Evolutionary conservation across 345 rosid genomes (phyloP), one percentile per base, ranked within the genome.

Genomic region (Aquilaria yunnanensis): DNA sequence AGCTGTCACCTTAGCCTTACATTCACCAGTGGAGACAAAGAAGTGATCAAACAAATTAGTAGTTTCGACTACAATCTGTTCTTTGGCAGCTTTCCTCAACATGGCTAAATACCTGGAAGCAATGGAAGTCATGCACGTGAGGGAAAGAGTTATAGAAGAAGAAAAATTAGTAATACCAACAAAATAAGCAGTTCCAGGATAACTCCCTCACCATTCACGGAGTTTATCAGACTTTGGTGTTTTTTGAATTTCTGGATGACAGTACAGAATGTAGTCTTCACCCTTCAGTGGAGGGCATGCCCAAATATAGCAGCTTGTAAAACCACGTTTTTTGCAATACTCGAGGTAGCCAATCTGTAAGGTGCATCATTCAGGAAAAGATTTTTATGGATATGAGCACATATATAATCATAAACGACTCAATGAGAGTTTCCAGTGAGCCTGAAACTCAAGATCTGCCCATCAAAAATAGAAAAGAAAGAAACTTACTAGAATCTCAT

Each of bases 241-340:
- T 71, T 95, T 91, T 84, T 95, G 99, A 70, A 95, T 95, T 81
- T 95, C 99, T 60, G 99, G 99, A 81, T 95, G 99, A 68, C 99
- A 95, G 72, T 95, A 91, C 55, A 95, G 67, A 62, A 95, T 95
- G 79, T 95, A 91, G 73, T 95, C 99, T 83, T 95, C 99, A 14
- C 99, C 99, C 83, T 95, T 95, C 54, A 95, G 69, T 4, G 99
- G 99, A 59, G 99, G 99, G 80, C 99, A 95, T 54, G 97, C 99
- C 99, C 99, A 95, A 66, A 95, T 91, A 68, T 95, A 95, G 79
- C 99, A 95, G 81, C 97, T 95, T 8, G 97, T 89, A 78, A 95
- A 95, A 64, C 99, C 99, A 65, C 99, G 88, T 63, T 80, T 74
- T 85, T 91, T 95, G 85, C 99, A 91, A 72, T 88, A 89, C 66